Percentiles rank a stretch among this genome's conserved stretches.
Conservation (phyloP, 164 flowering plant species). For the Liriodendron chinense region DNA sequence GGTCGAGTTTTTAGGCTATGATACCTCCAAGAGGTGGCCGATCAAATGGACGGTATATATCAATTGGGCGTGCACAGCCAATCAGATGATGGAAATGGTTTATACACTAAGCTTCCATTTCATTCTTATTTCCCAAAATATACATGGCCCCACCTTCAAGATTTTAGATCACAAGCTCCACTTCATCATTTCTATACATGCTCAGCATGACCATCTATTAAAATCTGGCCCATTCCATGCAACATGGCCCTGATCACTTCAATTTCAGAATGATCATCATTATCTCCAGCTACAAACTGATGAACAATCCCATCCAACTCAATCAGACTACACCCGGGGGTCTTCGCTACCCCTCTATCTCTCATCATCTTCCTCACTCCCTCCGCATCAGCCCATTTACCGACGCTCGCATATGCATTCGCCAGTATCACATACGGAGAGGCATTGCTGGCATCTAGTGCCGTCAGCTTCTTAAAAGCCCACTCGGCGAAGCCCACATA, state of each 20-base stretch:
- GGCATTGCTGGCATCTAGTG: constrained; percentile 3
- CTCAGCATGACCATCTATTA: neutral
- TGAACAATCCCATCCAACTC: constrained; percentile 12
- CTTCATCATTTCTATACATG: neutral
- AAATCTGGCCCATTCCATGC: too few species aligned
- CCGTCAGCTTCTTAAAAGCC: constrained; percentile 19
- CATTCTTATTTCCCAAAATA: too few species aligned
- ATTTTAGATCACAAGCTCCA: neutral
- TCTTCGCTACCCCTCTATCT: constrained; percentile 6
- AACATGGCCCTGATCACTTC: neutral
- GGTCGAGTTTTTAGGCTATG: too few species aligned
- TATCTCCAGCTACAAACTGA: constrained; percentile 12
- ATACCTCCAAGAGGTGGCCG: too few species aligned
- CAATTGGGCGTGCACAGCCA: too few species aligned
- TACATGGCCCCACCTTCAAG: neutral
- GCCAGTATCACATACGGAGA: constrained; percentile 12
- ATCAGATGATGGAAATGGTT: too few species aligned
- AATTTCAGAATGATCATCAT: neutral
- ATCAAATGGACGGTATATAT: too few species aligned
- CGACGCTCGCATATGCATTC: constrained; percentile 5
- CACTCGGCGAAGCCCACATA: constrained; percentile 35
- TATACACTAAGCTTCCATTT: too few species aligned
- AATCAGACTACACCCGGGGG: constrained; percentile 8
- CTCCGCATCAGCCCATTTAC: constrained; percentile 5
- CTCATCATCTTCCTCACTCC: constrained; percentile 16